Percentiles rank a stretch among this genome's conserved stretches.
phyloP scores from a whole-genome alignment of 2,329 filamentous ascomycete species.

The Exophiala mesophila region DNA sequence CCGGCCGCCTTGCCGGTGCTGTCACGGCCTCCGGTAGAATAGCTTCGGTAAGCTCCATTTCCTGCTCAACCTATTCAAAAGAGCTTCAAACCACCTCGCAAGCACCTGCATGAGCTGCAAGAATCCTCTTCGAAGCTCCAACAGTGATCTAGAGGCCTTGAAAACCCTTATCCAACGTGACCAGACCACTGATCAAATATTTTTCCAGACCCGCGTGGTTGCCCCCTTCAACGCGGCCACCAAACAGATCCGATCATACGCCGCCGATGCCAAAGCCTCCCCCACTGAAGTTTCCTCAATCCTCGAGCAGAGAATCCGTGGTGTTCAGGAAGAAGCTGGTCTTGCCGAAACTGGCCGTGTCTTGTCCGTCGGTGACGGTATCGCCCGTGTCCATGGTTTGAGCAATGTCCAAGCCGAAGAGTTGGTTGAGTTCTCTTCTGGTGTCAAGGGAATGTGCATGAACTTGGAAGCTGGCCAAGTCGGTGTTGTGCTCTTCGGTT shows the following conservation, averaged over 20 bases:
- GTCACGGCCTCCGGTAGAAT: conserved; percentile 88
- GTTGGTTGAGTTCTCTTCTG: conserved; percentile 99
- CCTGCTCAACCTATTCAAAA: conserved; percentile 39
- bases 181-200: conserved; percentile 33
- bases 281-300: conserved; percentile 99
- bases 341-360: conserved; percentile 99
- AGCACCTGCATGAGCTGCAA: conserved; percentile 32
- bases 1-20: conserved; percentile 88
- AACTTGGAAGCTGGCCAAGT: conserved; percentile 99
- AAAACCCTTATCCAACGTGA: not conserved
- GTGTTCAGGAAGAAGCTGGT: conserved; percentile 92
- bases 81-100: conserved; percentile 35
- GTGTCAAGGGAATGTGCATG: conserved; percentile 99
- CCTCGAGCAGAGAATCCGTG: conserved; percentile 97
- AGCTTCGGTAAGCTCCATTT: conserved; percentile 76
- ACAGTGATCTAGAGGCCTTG: not conserved
- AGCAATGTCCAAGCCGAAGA: conserved; percentile 99
- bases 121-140: conserved; percentile 7
- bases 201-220: conserved; percentile 73
- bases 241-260: conserved; percentile 78
- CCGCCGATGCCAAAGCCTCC: conserved; percentile 85
- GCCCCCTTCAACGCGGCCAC: conserved; percentile 66
- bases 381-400: conserved; percentile 99
- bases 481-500: conserved; percentile 99
- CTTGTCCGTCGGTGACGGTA: conserved; percentile 99